Evolutionary conservation across 2,329 filamentous ascomycete species (phyloP).

Genomic region (Ophiostoma montium): DNA sequence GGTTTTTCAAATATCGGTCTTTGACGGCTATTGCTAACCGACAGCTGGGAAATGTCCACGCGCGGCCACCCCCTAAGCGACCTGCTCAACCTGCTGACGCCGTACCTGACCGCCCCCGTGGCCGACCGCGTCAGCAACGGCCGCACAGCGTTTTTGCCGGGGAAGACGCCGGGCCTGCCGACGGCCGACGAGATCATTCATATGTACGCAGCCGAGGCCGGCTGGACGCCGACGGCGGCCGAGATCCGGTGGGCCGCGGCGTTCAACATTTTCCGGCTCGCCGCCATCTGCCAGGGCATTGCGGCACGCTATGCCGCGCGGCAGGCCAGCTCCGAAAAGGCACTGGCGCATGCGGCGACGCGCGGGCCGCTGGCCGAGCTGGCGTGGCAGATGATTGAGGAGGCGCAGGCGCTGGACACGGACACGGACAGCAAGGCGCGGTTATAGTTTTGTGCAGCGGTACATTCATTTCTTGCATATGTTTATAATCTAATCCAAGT

Average conservation of each 20-base stretch:
- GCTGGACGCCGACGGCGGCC: constrained; percentile 35
- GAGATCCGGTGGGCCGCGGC: constrained; percentile 49
- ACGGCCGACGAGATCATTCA: constrained; percentile 19
- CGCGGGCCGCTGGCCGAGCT: constrained; percentile 61
- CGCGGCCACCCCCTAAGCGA: constrained; percentile 93
- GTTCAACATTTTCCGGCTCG: constrained; percentile 46
- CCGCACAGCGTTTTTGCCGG: constrained; percentile 43
- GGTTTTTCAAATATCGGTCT: constrained; percentile 5
- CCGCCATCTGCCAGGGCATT: constrained; percentile 70
- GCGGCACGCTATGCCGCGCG: constrained; percentile 71
- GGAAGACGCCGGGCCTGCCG: constrained; percentile 44
- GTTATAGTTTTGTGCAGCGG: constrained; percentile 3
- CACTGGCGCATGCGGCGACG: constrained; percentile 54
- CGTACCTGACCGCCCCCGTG: constrained; percentile 28
- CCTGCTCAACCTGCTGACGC: constrained; percentile 60
- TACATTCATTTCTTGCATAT: background rate
- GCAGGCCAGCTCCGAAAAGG: constrained; percentile 81
- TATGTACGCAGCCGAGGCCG: constrained; percentile 30
- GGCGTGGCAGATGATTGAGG: constrained; percentile 60
- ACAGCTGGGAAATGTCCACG: constrained; percentile 91
- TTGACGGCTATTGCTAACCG: background rate
- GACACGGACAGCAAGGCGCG: constrained; percentile 6
- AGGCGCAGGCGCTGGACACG: constrained; percentile 14
- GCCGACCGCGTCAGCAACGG: constrained; percentile 16
- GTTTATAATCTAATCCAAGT: background rate